These are phyloP conservation scores for Porpolomopsis calyptriformis DNA, from an alignment of 768 basidiomycete genomes.

Conservation along the genomic window DNA sequence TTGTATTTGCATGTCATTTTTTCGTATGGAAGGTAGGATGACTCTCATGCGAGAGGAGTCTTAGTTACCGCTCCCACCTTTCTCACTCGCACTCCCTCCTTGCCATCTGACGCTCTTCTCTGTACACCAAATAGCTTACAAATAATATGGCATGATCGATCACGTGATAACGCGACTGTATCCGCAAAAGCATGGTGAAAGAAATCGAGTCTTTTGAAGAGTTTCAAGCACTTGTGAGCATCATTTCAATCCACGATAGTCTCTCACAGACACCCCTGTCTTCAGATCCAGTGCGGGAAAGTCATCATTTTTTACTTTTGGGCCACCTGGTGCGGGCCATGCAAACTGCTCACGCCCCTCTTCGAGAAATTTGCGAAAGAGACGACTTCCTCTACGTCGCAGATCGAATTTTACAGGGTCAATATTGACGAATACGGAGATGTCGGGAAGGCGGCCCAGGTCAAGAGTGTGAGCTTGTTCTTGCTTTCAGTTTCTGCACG, in stretches of 20 bases:
- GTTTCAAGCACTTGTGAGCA: not conserved
- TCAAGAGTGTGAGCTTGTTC: conserved; percentile 44
- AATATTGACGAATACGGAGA: conserved; percentile 52
- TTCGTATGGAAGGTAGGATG: too few relatives aligned
- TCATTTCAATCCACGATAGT: not conserved
- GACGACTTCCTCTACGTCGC: conserved; percentile 15
- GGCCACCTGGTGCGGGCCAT: conserved; percentile 72
- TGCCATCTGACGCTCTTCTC: not conserved
- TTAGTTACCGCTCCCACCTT: not conserved
- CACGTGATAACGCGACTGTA: not conserved
- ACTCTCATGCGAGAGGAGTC: too few relatives aligned
- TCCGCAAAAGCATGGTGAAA: not conserved
- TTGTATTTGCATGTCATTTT: not conserved
- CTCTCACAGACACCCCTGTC: not conserved
- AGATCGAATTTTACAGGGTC: conserved; percentile 59
- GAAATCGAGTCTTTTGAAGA: not conserved
- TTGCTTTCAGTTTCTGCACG: not conserved
- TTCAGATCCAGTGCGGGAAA: conserved; percentile 37
- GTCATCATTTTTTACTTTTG: conserved; percentile 58
- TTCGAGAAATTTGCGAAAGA: conserved; percentile 44
- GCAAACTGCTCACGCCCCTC: conserved; percentile 52
- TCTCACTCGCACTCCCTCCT: not conserved
- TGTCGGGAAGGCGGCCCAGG: conserved; percentile 46
- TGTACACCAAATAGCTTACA: not conserved
- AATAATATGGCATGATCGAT: not conserved